Conservation (phyloP, 129 eudicot genomes). For the Saposhnikovia divaricata region DNA sequence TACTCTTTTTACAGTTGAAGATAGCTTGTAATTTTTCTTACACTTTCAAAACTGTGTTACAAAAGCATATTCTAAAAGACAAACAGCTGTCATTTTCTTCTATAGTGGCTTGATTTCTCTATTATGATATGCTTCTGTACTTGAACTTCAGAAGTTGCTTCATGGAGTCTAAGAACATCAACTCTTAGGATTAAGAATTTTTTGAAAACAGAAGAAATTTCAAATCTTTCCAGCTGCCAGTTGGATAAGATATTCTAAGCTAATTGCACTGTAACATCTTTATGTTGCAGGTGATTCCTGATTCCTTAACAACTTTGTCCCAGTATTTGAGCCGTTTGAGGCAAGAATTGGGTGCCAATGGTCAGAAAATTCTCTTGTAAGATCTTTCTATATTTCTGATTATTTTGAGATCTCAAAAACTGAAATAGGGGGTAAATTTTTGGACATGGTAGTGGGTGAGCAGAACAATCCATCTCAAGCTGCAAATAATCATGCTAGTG, state of each 20-base stretch:
- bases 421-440: slow-evolving; percentile 16
- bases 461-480: slow-evolving; percentile 26
- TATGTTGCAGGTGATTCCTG: slow-evolving; percentile 66
- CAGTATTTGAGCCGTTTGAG: slow-evolving; percentile 66
- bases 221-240: slow-evolving; percentile 1
- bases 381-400: neutral
- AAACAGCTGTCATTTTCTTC: neutral
- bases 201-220: slow-evolving; percentile 2
- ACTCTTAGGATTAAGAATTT: neutral
- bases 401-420: neutral
- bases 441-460: slow-evolving; percentile 35
- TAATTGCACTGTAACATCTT: neutral
- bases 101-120: neutral
- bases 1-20: neutral
- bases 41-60: neutral
- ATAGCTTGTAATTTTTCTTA: neutral
- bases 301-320: slow-evolving; percentile 74
- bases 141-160: neutral
- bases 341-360: slow-evolving; percentile 52
- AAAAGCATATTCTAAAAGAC: neutral
- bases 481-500: slow-evolving; percentile 23
- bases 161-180: neutral
- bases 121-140: neutral
- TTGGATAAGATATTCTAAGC: neutral
- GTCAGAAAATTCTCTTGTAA: slow-evolving; percentile 29